Percentiles rank a stretch among this genome's conserved stretches.
Evolutionary conservation across 192 early-diverging fungal species (phyloP).

Genomic region (Backusella macrospora): DNA sequence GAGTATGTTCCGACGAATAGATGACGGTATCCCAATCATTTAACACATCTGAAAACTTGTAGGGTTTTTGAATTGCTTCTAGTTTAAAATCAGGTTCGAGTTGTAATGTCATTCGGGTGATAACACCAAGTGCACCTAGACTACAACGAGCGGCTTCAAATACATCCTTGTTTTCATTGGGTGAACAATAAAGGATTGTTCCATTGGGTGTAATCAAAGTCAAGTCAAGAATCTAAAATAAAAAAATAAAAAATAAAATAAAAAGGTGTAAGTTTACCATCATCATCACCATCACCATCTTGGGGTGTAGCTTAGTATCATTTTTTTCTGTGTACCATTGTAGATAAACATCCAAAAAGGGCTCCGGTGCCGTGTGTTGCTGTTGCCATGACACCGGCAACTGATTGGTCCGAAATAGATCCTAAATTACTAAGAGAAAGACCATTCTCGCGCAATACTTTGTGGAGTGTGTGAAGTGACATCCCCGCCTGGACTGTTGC

Average conservation of each 20-base stretch:
- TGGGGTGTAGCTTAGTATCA: not conserved
- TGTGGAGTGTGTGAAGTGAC: slow-evolving; percentile 62
- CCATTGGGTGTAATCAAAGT: slow-evolving; percentile 66
- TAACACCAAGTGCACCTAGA: slow-evolving; percentile 69
- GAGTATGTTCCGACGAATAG: slow-evolving; percentile 70
- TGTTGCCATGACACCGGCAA: slow-evolving; percentile 73
- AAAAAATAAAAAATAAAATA: too few relatives aligned
- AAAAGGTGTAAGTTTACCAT: not conserved
- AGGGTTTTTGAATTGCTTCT: slow-evolving; percentile 68
- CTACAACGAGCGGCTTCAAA: slow-evolving; percentile 72
- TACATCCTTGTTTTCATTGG: slow-evolving; percentile 47
- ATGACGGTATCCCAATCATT: slow-evolving; percentile 52
- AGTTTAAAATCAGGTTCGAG: slow-evolving; percentile 66
- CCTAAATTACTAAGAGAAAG: slow-evolving; percentile 72
- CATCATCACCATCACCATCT: too few relatives aligned
- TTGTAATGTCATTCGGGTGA: slow-evolving; percentile 67
- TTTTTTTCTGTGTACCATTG: slow-evolving; percentile 46
- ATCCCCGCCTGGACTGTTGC: slow-evolving; percentile 70
- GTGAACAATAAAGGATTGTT: slow-evolving; percentile 53
- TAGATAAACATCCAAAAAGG: slow-evolving; percentile 60
- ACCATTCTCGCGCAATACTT: slow-evolving; percentile 51
- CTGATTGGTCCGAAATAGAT: slow-evolving; percentile 74
- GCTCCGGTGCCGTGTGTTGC: slow-evolving; percentile 76
- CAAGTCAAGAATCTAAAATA: slow-evolving; percentile 50
- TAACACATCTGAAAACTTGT: slow-evolving; percentile 57